Base-by-base conservation (phyloP, 805 yeast species). In the Middelhovenomyces tepae region DNA sequence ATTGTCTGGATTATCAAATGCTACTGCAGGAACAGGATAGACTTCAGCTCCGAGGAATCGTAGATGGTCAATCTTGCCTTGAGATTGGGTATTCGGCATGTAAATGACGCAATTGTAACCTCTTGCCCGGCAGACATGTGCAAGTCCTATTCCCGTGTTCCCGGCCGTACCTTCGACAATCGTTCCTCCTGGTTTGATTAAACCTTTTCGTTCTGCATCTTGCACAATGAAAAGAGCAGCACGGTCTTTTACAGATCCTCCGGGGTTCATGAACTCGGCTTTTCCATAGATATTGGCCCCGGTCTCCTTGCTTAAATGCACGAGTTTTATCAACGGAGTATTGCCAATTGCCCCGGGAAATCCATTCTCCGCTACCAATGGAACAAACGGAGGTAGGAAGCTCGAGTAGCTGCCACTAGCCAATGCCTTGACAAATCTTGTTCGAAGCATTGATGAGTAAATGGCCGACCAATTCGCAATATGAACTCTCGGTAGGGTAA, bases 101-200 rank as follows among this genome's bases (percentile, higher is more conserved):
- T 83, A 85, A 38, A 85, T 80, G 31, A 85, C 75, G 54, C 91
- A 75, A 36, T 78, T 72, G 65, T 85, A 85, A 19, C 94, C 94
- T 46, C 78, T 73, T 30, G 87, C 71, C 22, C 94, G 65, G 53
- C 93, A 82, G 28, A 63, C 56, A 44, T 73, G 78, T 5, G 94
- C 95, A 36, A 85, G 62, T 1, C 95, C 95, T 45, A 85, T 85
- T 11, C 95, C 95, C n/a, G 95, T 85, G 60, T 85, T 85, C 20
- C 95, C 95, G 3, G 95, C 95, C 8, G 95, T 84, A 5, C 94
- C 94, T 57, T 85, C 95, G 11, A 85, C 87, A 19, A 85, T 73
- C 2, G 94, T 85, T 21, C 91, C 94, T 6, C 93, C 91, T 3
- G 85, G 73, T 37, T 60, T 53, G 36, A 85, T 63, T 35, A 68